Evolutionary conservation across 2,329 filamentous ascomycete species (phyloP), one percentile per base, ranked within the genome.

Genomic region (Cercospora brassicicola): DNA sequence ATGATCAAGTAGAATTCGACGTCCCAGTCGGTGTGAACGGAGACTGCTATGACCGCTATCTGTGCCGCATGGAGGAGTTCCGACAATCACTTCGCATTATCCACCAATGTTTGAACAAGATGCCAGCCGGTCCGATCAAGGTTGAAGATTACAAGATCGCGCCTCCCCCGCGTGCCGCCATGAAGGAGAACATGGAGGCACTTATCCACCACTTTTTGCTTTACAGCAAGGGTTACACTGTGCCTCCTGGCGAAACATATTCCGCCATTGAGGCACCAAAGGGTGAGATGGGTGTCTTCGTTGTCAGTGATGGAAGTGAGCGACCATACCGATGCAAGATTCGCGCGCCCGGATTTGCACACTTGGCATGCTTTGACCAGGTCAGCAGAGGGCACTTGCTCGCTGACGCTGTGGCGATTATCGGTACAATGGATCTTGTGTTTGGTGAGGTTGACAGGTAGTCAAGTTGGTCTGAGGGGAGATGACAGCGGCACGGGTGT

Each of bases 101-200:
- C 79, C 90, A 96, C 86, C 96, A 99, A 83, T 99, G 96, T 82
- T 84, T 99, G 76, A 98, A 99, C 87, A 93, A 99, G 86, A 99
- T 99, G 92, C 94, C 96, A 59, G 87, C 92, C 59, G 95, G 95
- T 30, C 95, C 95, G 62, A 88, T 98, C 79, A 91, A 94, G 74
- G 93, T 97, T 51, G 95, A 99, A 83, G 95, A 99, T 83, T 99
- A 98, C 89, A 99, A 99, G 88, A 88, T 99, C 77, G 91, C 92
- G 2, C 95, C 95, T 23, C 95, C 95, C 70, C 96, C 95, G n/a
- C 90, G 95, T 78, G 87, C 92, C 55, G 95, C 95, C 78, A 99
- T 99, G 95, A 99, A 99, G 88, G 95, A 99, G 88, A 99, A 99
- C 86, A 99, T 99, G 96, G 95, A 99, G 84, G 94, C 95, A 45